A percentile compares a stretch with the other conserved stretches of the same genome.
Conservation (phyloP, 345 rosid species). For the Gossypium ekmanianum region DNA sequence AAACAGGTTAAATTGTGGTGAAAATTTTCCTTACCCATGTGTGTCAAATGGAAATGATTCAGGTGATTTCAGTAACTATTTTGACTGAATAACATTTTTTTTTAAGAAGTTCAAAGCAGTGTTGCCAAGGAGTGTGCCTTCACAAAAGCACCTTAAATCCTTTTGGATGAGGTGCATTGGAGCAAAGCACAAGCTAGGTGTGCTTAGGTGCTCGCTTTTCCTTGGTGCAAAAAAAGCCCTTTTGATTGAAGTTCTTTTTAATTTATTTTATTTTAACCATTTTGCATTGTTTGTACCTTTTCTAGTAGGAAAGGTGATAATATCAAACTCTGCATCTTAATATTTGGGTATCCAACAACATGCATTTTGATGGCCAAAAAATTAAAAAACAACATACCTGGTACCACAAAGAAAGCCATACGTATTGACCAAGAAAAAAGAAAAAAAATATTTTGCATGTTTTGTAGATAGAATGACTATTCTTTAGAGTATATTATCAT, state of each 20-base stretch:
- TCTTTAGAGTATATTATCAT: neutral
- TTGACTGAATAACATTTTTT: constrained; percentile 10
- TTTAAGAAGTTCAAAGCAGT: neutral
- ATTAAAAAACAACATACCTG: neutral
- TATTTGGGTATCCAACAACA: neutral
- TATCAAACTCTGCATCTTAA: neutral
- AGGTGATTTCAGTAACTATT: constrained; percentile 38
- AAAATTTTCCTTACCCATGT: constrained; percentile 40
- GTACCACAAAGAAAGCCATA: neutral
- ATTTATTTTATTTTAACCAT: neutral
- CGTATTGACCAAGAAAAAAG: neutral
- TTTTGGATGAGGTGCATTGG: neutral
- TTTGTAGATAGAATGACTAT: neutral
- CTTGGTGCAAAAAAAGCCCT: neutral
- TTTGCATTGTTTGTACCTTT: neutral
- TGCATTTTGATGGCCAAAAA: too few relatives aligned
- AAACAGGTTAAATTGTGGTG: constrained; percentile 67
- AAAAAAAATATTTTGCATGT: neutral
- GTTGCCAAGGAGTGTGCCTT: neutral
- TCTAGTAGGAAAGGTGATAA: neutral
- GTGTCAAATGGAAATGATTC: constrained; percentile 48
- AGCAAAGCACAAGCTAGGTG: neutral
- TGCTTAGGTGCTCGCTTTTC: neutral
- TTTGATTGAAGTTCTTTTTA: neutral
- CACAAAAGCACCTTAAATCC: neutral